Evolutionary conservation across 768 basidiomycete genomes (phyloP).

Genomic region (Pleurotus tuoliensis): DNA sequence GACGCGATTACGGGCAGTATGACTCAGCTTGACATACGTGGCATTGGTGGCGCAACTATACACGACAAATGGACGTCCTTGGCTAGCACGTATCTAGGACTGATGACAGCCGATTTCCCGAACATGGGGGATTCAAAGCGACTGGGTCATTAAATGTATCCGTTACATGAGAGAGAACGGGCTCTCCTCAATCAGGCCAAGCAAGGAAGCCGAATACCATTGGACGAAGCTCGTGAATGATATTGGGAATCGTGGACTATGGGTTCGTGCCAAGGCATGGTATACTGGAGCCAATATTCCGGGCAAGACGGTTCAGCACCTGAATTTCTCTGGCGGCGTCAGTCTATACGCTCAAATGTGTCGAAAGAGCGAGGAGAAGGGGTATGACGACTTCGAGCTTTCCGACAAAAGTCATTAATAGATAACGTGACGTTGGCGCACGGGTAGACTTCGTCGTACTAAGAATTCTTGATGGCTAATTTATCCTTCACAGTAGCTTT

Average conservation of each 20-base stretch:
- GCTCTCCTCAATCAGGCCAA: slow-evolving; percentile 9
- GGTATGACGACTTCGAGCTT: slow-evolving; percentile 13
- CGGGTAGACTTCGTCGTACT: no score
- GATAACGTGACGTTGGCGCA: no score
- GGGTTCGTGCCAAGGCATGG: slow-evolving; percentile 11
- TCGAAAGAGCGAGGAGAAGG: slow-evolving; percentile 11
- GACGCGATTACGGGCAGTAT: slow-evolving; percentile 13
- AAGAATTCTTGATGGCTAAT: no score
- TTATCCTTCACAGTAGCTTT: no score
- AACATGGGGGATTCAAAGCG: slow-evolving; percentile 17
- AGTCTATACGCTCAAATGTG: slow-evolving; percentile 5
- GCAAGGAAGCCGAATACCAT: slow-evolving; percentile 10
- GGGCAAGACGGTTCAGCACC: slow-evolving; percentile 11
- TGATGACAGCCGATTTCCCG: slow-evolving; percentile 10
- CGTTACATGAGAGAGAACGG: slow-evolving; percentile 6
- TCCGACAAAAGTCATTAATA: background rate
- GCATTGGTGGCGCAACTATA: slow-evolving; percentile 11
- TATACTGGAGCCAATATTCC: slow-evolving; percentile 12
- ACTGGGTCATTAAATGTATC: slow-evolving; percentile 12
- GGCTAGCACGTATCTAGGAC: slow-evolving; percentile 12
- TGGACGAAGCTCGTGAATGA: slow-evolving; percentile 10
- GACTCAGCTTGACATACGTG: slow-evolving; percentile 13
- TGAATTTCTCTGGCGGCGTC: slow-evolving; percentile 14
- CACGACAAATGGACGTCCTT: slow-evolving; percentile 13
- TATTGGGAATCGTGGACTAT: background rate